Percentiles rank a stretch among this genome's conserved stretches.
Conservation (phyloP, 176 grass and related monocot genomes). For the Cenchrus purpureus region DNA sequence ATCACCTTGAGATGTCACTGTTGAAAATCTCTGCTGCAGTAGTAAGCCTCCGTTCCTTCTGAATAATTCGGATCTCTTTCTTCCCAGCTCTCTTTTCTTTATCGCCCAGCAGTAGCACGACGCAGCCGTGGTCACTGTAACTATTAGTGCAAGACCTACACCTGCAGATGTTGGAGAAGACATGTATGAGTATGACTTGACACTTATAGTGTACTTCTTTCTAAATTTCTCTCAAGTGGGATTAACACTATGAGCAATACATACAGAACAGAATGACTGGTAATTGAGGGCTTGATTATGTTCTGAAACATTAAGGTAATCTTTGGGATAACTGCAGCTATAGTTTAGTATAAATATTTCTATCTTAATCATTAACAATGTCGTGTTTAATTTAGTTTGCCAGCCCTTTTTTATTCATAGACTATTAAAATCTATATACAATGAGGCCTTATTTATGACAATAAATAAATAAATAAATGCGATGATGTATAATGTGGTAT, state of each 20-base stretch:
- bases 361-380: not conserved
- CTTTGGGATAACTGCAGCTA: too few species aligned
- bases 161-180: conserved; percentile 27
- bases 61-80: conserved; percentile 47
- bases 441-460: not conserved
- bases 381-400: not conserved
- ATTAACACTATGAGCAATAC: not conserved
- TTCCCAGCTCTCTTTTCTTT: conserved; percentile 33
- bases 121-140: not conserved
- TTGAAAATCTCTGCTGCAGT: conserved; percentile 49
- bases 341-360: not conserved
- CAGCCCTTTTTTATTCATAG: not conserved
- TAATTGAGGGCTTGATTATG: too few species aligned
- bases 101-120: conserved; percentile 27
- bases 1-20: conserved; percentile 12
- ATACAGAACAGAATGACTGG: too few species aligned
- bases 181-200: not conserved
- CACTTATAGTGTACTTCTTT: not conserved
- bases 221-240: not conserved
- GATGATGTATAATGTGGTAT: not conserved
- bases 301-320: not conserved
- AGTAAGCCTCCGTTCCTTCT: conserved; percentile 58
- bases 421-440: not conserved
- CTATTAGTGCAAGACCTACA: conserved; percentile 30
- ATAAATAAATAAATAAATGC: not conserved